Base-by-base conservation (phyloP, 2,329 filamentous ascomycete genomes). In the Cladosporium phlei region DNA sequence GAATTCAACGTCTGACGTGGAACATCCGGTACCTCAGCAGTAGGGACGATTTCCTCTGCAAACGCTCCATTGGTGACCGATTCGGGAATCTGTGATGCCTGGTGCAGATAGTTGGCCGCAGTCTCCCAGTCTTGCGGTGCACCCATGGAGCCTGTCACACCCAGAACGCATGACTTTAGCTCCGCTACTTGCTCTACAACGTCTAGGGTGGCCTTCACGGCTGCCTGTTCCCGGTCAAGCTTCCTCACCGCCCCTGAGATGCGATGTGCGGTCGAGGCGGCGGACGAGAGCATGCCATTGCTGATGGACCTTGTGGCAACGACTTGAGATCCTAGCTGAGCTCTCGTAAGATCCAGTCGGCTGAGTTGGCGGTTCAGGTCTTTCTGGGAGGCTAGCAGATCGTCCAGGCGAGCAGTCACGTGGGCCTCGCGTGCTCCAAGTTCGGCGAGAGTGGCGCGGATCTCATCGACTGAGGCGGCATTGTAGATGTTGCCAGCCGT, bases 101-200 rank as follows among this genome's bases (percentile, higher is more conserved):
- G 80, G 53, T 86, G 81, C 49, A 98, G 77, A 66, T 97, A 97
- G 37, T 79, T 86, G 2, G 93, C 93, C 3, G 93, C 93, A 3
- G 88, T 93, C 68, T 98, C 93, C 93, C 93, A 98, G 70, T 98
- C 93, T 67, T 98, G 93, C 32, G 93, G 88, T 4, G 90, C 91
- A 25, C 91, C 93, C 93, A 98, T 98, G 50, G 87, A 94, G 14
- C 90, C 93, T 20, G 91, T 83, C 9, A 97, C 90, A 33, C 93
- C 93, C 50, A 96, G 81, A 27, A 97, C 88, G 64, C 93, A 98
- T 7, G 93, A 87, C 70, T 97, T 97, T 55, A 98, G 83, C 74
- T 98, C 93, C 4, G 88, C 86, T 11, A 98, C 91, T 70, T 96
- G 90, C 67, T 97, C 91, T 9, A 97, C 93, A 3, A 97, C 89